Conservation (phyloP, 148 eudicot genomes). For the Pharnaceum exiguum region DNA sequence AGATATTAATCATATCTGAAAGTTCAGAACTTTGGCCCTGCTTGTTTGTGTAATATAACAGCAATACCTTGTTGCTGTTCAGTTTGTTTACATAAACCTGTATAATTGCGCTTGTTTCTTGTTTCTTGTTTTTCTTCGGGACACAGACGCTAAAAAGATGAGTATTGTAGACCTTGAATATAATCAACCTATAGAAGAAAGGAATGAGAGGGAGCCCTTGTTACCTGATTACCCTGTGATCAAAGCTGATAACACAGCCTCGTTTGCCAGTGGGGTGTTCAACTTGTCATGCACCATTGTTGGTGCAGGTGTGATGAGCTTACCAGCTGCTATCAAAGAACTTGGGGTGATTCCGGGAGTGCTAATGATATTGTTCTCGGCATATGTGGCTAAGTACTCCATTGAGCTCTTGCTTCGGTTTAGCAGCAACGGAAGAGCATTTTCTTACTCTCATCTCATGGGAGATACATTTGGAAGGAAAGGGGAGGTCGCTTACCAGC, state of each 20-base stretch:
- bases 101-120: not conserved
- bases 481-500: constrained; percentile 60
- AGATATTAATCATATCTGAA: constrained; percentile 13
- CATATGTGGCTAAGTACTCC: constrained; percentile 66
- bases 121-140: constrained; percentile 2
- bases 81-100: not conserved
- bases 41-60: not conserved
- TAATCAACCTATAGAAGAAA: not conserved
- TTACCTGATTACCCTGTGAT: constrained; percentile 30
- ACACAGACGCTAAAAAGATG: constrained; percentile 13
- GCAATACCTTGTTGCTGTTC: not conserved
- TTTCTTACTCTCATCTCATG: constrained; percentile 79
- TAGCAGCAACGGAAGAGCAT: constrained; percentile 46
- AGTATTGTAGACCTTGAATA: constrained; percentile 14
- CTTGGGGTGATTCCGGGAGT: constrained; percentile 77
- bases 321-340: constrained; percentile 84
- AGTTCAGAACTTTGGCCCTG: not conserved
- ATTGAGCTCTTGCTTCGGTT: constrained; percentile 73
- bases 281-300: constrained; percentile 82
- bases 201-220: constrained; percentile 45
- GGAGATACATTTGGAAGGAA: constrained; percentile 68
- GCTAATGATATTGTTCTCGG: constrained; percentile 53
- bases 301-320: constrained; percentile 95
- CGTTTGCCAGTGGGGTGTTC: constrained; percentile 75
- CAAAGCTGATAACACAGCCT: constrained; percentile 54